Percentiles rank a stretch among this genome's conserved stretches.
Conservation (phyloP, 805 yeast genomes). For the Wickerhamiella sorbophila region DNA sequence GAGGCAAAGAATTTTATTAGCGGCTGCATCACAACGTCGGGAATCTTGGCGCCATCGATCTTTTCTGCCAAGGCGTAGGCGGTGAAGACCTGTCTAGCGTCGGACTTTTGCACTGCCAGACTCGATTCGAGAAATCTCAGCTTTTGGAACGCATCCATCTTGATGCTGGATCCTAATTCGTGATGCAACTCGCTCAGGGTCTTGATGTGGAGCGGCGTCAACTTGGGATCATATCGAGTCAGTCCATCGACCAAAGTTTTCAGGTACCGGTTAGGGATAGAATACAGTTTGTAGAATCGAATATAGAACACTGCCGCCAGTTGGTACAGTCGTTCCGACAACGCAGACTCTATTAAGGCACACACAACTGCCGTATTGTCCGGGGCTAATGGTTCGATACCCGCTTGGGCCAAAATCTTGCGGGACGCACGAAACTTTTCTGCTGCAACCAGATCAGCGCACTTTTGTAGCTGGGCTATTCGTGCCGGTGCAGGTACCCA, state of each 20-base stretch:
- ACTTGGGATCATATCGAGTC: conserved; percentile 11
- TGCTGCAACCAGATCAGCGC: background rate
- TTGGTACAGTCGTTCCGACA: background rate
- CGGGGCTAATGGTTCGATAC: background rate
- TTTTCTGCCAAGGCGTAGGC: background rate
- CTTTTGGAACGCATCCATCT: conserved; percentile 11
- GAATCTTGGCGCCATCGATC: conserved; percentile 7
- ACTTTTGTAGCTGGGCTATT: background rate
- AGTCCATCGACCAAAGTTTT: conserved; percentile 10
- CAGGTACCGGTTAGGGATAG: background rate
- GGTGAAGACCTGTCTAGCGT: conserved; percentile 1
- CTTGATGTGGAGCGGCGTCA: conserved; percentile 10
- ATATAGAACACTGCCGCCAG: background rate
- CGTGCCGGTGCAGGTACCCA: background rate
- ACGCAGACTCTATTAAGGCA: background rate
- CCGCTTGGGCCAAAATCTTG: background rate
- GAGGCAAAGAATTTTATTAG: background rate
- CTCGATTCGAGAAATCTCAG: conserved; percentile 4
- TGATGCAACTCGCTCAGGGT: conserved; percentile 6
- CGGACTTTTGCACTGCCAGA: conserved; percentile 1
- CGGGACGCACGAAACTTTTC: background rate
- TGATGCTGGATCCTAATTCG: background rate
- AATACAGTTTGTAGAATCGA: background rate
- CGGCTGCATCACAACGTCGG: background rate
- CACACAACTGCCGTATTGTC: background rate